Percentiles rank a stretch among this genome's conserved stretches.
phyloP scores from a whole-genome alignment of 495 filamentous ascomycete species.

The Aspergillus indologenus region DNA sequence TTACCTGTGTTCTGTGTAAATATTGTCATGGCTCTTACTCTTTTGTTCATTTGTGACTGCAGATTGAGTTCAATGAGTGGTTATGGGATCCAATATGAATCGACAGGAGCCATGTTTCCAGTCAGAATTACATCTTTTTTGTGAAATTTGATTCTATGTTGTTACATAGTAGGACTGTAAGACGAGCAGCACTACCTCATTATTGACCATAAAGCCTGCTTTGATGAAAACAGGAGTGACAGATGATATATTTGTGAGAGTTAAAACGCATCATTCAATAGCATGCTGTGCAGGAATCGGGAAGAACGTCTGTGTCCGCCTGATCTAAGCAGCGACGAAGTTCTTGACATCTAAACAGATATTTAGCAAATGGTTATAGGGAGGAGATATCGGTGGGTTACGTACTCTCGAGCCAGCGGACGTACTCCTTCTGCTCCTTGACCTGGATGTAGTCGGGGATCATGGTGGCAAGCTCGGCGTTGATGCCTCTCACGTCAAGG shows the following conservation, averaged over 20 bases:
- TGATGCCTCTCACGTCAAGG: slow-evolving; percentile 90
- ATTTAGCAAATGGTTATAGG: slow-evolving; percentile 15
- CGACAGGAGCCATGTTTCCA: slow-evolving; percentile 5
- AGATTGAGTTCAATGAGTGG: no score
- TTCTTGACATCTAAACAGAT: slow-evolving; percentile 60
- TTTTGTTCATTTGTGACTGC: not conserved
- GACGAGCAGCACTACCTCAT: not conserved
- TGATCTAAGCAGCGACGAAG: slow-evolving; percentile 65
- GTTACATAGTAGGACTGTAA: slow-evolving; percentile 16
- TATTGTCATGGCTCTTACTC: not conserved
- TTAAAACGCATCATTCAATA: not conserved
- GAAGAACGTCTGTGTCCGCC: not conserved
- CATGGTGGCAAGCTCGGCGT: slow-evolving; percentile 81
- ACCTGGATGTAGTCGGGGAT: slow-evolving; percentile 95
- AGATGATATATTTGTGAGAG: not conserved
- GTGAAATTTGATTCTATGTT: slow-evolving; percentile 26
- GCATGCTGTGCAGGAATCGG: not conserved
- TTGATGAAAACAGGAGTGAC: not conserved
- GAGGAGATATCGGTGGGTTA: slow-evolving; percentile 10
- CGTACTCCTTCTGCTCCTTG: slow-evolving; percentile 99
- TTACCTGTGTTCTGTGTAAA: not conserved
- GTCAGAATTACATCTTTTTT: slow-evolving; percentile 16
- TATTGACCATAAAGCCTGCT: not conserved
- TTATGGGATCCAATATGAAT: no score
- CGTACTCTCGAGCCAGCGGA: slow-evolving; percentile 80